phyloP scores from a whole-genome alignment of 164 flowering plant genomes.

The Annona cherimola region DNA sequence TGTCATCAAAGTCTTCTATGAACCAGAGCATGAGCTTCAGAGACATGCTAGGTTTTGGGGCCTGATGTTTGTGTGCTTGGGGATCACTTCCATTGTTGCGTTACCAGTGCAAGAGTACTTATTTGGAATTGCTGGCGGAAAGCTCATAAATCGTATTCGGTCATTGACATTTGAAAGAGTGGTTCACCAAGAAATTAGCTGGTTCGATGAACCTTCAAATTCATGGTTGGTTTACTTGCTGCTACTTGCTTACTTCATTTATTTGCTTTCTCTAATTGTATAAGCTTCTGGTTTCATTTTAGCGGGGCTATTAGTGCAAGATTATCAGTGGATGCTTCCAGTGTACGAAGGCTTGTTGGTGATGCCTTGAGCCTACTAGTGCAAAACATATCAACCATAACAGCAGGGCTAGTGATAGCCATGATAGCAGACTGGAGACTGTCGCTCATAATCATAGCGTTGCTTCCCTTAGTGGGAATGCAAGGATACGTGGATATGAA shows the following conservation, averaged over 20 bases:
- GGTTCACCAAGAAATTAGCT: constrained; percentile 61
- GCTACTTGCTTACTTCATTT: not conserved
- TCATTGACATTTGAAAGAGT: constrained; percentile 49
- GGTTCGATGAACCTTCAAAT: constrained; percentile 64
- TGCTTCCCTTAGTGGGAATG: constrained; percentile 30
- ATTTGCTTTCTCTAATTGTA: not conserved
- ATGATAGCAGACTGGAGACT: constrained; percentile 39
- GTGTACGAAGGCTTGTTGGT: constrained; percentile 35
- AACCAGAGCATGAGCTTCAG: constrained; percentile 29
- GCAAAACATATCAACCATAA: constrained; percentile 33
- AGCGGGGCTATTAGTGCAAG: constrained; percentile 48
- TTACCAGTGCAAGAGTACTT: constrained; percentile 43
- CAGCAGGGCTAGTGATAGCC: constrained; percentile 37
- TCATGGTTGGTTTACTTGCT: constrained; percentile 36
- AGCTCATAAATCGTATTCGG: constrained; percentile 48
- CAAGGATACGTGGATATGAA: constrained; percentile 33
- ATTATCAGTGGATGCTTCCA: constrained; percentile 26
- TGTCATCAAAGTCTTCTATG: constrained; percentile 43
- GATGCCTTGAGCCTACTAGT: constrained; percentile 34
- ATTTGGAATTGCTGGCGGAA: constrained; percentile 62
- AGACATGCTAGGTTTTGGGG: constrained; percentile 52
- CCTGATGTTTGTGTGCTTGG: constrained; percentile 35
- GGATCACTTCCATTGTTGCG: constrained; percentile 19
- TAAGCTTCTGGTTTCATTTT: not conserved
- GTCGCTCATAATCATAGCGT: constrained; percentile 26